phyloP scores from a whole-genome alignment of 371 early-diverging fungal genomes.

The Mortierella sp. region DNA sequence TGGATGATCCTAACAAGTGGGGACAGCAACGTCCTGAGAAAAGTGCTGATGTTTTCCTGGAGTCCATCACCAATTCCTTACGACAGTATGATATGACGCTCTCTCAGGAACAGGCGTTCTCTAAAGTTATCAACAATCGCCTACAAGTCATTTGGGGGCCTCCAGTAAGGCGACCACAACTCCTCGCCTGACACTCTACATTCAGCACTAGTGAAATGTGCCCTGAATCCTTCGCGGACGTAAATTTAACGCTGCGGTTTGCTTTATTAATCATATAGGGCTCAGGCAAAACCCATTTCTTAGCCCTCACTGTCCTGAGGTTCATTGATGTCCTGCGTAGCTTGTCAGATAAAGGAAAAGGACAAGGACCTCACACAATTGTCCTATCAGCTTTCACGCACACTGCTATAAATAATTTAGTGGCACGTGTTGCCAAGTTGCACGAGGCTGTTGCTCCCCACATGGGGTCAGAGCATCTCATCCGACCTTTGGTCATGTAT shows the following conservation, averaged over 20 bases:
- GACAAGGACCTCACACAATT: slow-evolving; percentile 59
- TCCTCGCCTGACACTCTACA: background rate
- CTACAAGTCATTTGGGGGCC: slow-evolving; percentile 74
- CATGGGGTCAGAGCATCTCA: slow-evolving; percentile 15
- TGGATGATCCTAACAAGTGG: slow-evolving; percentile 55
- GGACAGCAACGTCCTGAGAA: slow-evolving; percentile 30
- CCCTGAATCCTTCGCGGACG: background rate
- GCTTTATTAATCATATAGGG: slow-evolving; percentile 52
- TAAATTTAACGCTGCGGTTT: background rate
- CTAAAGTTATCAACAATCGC: slow-evolving; percentile 54
- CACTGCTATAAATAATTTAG: slow-evolving; percentile 64
- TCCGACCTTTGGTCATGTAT: slow-evolving; percentile 31
- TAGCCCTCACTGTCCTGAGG: slow-evolving; percentile 64
- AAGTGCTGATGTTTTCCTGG: slow-evolving; percentile 35
- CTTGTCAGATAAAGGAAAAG: slow-evolving; percentile 21
- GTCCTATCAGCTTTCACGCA: slow-evolving; percentile 71
- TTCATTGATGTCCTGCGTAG: slow-evolving; percentile 57
- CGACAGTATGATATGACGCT: slow-evolving; percentile 66
- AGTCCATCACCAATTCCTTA: slow-evolving; percentile 50
- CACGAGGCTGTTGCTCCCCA: slow-evolving; percentile 43
- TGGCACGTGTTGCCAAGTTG: slow-evolving; percentile 59
- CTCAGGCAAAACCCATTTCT: slow-evolving; percentile 71
- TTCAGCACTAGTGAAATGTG: background rate
- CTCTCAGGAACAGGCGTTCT: slow-evolving; percentile 65
- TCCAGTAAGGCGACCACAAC: slow-evolving; percentile 56